These are phyloP conservation scores for Hemileia vastatrix DNA, from an alignment of 1,284 basidiomycete genomes.

Conservation along the genomic window DNA sequence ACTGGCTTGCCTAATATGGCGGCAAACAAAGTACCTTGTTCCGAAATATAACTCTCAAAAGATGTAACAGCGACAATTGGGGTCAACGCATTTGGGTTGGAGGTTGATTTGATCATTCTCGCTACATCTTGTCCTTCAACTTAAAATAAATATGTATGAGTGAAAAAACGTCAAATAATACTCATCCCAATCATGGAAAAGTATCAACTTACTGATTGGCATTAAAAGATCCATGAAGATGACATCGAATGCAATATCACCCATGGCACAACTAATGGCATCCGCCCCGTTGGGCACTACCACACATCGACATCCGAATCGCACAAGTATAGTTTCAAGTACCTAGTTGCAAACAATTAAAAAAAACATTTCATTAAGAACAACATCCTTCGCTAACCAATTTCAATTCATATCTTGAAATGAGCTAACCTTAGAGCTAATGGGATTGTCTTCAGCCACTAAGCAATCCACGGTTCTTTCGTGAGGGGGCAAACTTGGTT, in stretches of 20 bases:
- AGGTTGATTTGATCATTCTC: constrained; percentile 86
- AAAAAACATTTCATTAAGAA: neutral
- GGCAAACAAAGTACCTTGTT: constrained; percentile 65
- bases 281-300: constrained; percentile 92
- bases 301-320: constrained; percentile 85
- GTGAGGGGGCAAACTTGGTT: constrained; percentile 46
- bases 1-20: constrained; percentile 67
- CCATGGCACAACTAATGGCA: constrained; percentile 91
- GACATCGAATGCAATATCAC: constrained; percentile 61
- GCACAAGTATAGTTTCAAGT: constrained; percentile 79
- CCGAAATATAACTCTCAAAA: constrained; percentile 29
- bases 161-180: constrained; percentile 2
- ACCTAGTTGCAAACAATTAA: constrained; percentile 49
- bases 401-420: constrained; percentile 28
- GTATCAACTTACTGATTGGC: constrained; percentile 39
- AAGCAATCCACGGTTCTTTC: constrained; percentile 64
- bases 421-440: constrained; percentile 59
- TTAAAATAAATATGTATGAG: constrained; percentile 42
- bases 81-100: constrained; percentile 73
- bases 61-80: constrained; percentile 74
- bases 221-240: constrained; percentile 49
- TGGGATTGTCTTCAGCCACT: constrained; percentile 94
- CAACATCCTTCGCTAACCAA: constrained; percentile 11
- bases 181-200: constrained; percentile 55
- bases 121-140: constrained; percentile 87